A percentile compares a stretch with the other conserved stretches of the same genome.
Evolutionary conservation across 176 grass and related monocot species (phyloP).

Genomic region (Musa acuminata): DNA sequence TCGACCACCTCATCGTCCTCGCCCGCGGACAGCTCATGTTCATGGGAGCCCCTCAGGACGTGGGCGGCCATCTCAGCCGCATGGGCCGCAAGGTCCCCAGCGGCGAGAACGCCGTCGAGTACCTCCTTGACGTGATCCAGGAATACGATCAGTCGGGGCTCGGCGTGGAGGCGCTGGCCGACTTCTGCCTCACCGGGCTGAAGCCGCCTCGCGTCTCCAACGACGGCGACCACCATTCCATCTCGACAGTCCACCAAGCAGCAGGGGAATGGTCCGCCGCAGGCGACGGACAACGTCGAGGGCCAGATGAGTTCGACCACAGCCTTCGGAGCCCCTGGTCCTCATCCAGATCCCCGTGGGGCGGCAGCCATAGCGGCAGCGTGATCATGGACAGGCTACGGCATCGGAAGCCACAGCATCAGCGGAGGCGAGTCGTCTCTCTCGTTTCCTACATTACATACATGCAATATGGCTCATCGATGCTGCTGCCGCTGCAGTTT

Average conservation of each 20-base stretch:
- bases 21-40: constrained; percentile 38
- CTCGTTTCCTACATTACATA: too few relatives aligned
- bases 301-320: constrained; percentile 38
- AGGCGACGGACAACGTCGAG: neutral
- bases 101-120: constrained; percentile 61
- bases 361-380: constrained; percentile 23
- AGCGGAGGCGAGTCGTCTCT: neutral
- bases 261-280: constrained; percentile 4
- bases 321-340: constrained; percentile 43
- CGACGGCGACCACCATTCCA: constrained; percentile 23
- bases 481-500: neutral
- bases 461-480: neutral
- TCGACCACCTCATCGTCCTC: constrained; percentile 68
- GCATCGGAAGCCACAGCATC: constrained; percentile 14
- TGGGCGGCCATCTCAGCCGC: constrained; percentile 39
- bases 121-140: constrained; percentile 65
- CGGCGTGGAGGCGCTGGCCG: constrained; percentile 28
- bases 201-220: constrained; percentile 40
- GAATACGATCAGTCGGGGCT: constrained; percentile 49
- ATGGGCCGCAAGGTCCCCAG: constrained; percentile 53
- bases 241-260: constrained; percentile 28
- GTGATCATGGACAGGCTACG: constrained; percentile 5
- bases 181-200: constrained; percentile 25
- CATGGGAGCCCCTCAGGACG: constrained; percentile 38
- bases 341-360: constrained; percentile 43